Evolutionary conservation across 1,284 basidiomycete genomes (phyloP).

Genomic region (Ganoderma leucocontextum): DNA sequence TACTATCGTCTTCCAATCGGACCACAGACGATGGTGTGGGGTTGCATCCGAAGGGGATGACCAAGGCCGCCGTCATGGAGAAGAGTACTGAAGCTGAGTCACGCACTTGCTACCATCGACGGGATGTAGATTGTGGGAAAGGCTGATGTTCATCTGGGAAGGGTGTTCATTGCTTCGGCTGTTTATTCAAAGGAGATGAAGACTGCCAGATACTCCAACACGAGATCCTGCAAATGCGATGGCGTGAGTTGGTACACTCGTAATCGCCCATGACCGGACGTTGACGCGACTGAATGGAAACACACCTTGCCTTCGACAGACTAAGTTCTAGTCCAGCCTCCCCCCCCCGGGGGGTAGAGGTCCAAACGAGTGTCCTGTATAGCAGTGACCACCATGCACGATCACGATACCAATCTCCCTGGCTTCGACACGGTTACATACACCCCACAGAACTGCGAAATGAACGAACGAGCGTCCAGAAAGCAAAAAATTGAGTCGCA

Average conservation of each 20-base stretch:
- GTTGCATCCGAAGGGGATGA: neutral
- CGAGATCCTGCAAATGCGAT: neutral
- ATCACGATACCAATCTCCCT: too few relatives aligned
- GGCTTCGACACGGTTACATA: neutral
- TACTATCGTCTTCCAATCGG: too few relatives aligned
- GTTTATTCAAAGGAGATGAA: neutral
- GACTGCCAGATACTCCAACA: neutral
- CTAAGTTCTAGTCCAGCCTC: neutral
- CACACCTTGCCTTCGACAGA: neutral
- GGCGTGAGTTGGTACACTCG: neutral
- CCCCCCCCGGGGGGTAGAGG: neutral
- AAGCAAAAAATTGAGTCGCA: constrained; percentile 54
- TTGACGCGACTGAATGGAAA: neutral
- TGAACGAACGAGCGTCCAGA: constrained; percentile 44
- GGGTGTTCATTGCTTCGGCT: too few relatives aligned
- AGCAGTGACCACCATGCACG: too few relatives aligned
- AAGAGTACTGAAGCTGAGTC: neutral
- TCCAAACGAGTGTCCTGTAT: too few relatives aligned
- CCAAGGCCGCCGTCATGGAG: neutral
- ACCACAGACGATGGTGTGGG: too few relatives aligned
- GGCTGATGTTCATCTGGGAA: neutral
- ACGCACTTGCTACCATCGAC: neutral
- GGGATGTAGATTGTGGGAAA: neutral
- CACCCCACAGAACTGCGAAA: neutral
- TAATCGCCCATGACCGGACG: neutral